These are phyloP conservation scores for Exophiala xenobiotica DNA, from an alignment of 2,329 filamentous ascomycete genomes.

Conservation along the genomic window DNA sequence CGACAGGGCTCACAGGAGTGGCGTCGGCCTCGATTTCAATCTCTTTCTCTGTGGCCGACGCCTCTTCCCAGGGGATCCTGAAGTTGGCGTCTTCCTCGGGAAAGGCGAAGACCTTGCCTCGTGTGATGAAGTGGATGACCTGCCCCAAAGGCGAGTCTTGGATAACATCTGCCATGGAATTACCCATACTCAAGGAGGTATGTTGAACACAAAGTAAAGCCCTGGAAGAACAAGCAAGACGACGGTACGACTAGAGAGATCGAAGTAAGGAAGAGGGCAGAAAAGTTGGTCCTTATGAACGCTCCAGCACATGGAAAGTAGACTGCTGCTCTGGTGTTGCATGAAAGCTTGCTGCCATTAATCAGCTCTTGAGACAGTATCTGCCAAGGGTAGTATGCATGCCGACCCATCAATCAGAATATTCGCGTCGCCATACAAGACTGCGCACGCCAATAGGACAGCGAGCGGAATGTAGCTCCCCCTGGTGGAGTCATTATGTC, in stretches of 20 bases:
- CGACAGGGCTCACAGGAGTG: neutral
- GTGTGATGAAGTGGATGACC: conserved; percentile 43
- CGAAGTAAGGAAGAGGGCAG: too few species aligned
- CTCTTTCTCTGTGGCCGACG: conserved; percentile 21
- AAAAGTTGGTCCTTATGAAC: neutral
- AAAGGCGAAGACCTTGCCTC: conserved; percentile 46
- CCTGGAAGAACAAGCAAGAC: too few species aligned
- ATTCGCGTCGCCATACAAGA: too few species aligned
- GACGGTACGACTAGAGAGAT: too few species aligned
- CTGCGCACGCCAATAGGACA: too few species aligned
- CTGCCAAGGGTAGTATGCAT: too few species aligned
- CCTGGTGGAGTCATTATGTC: too few species aligned
- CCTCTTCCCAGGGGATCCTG: conserved; percentile 32
- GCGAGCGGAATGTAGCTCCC: too few species aligned
- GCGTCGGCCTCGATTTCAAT: conserved; percentile 18
- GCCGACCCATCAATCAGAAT: too few species aligned
- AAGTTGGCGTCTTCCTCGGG: conserved; percentile 43
- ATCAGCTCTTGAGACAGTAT: neutral
- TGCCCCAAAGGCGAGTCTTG: conserved; percentile 50
- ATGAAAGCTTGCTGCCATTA: neutral
- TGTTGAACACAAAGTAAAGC: neutral
- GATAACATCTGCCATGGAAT: conserved; percentile 13
- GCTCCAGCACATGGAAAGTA: too few species aligned
- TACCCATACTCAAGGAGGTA: conserved; percentile 4
- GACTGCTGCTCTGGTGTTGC: too few species aligned